Evolutionary conservation across 2,329 filamentous ascomycete genomes (phyloP), one percentile per base, ranked within the genome.

Genomic region (Aspergillus floridensis): DNA sequence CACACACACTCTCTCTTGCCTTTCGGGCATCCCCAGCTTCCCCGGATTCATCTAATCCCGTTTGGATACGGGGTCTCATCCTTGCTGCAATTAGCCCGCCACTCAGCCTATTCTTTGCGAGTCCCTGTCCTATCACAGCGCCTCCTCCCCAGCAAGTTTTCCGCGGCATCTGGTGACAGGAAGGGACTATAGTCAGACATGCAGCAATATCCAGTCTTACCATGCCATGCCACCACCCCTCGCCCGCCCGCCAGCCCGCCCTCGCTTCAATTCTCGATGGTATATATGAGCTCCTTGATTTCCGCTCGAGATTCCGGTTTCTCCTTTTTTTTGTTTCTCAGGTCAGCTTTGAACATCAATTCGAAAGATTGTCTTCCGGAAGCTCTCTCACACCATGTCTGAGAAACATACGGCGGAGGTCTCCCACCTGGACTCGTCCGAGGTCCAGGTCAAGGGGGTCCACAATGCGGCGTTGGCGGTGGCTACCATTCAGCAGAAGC

Each of bases 401-500:
- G 53, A 55, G 41, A 55, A 55, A 48, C 41, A 44, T 21, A 51
- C 47, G 12, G 49, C 58, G 16, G 53, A 50, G 6, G 49, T 60
- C 16, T 49, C 58, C 19, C 50, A 57, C 53, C 14, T 57, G 24
- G 59, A 56, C n/a, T 26, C 24, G 32, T 38, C 51, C 19, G 60
- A 67, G 31, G 61, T 59, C 21, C 57, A 61, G 19, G 41, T 68
- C 55, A 60, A 58, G 48, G 60, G 59, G 2, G 68, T 70, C 21
- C 59, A 60, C 47, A 70, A 70, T 63, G 70, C 70, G 1, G 73
- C 71, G 7, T 60, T 76, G 35, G 69, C 72, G 2, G 68, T 72
- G 49, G 73, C 73, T 0, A 66, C 69, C 5, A 61, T 65, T n/a
- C 63, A 67, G 49, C 70, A 73, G 58, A 73, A 74, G 61, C 73